phyloP scores from a whole-genome alignment of 108 stramenopile genomes.

The Asterionellopsis glacialis region DNA sequence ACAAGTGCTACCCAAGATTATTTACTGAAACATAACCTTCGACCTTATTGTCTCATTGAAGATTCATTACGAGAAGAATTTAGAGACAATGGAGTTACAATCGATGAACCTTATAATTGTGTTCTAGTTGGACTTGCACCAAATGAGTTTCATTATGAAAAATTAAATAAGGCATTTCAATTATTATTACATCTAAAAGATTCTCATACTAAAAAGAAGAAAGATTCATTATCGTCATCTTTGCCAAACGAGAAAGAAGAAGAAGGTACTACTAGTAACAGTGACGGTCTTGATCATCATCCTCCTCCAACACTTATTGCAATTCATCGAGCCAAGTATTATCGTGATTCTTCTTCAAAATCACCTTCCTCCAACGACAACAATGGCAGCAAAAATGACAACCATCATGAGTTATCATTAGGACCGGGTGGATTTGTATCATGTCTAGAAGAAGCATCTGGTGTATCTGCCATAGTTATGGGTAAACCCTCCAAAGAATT shows the following conservation, averaged over 20 bases:
- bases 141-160: constrained; percentile 46
- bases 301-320: constrained; percentile 32
- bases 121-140: constrained; percentile 75
- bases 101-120: constrained; percentile 36
- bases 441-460: constrained; percentile 37
- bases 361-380: too few relatives aligned
- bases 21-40: constrained; percentile 26
- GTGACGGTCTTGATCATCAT: too few relatives aligned
- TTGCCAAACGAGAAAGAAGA: too few relatives aligned
- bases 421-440: constrained; percentile 70
- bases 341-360: constrained; percentile 30
- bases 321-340: constrained; percentile 50
- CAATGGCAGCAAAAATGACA: too few relatives aligned
- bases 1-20: constrained; percentile 39
- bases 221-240: too few relatives aligned
- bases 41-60: constrained; percentile 55
- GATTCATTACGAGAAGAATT: constrained; percentile 43
- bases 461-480: constrained; percentile 35
- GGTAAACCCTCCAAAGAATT: constrained; percentile 63
- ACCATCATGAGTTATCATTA: constrained; percentile 33
- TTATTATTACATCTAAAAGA: constrained; percentile 30
- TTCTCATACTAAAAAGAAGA: too few relatives aligned
- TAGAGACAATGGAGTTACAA: constrained; percentile 12
- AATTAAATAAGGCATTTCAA: constrained; percentile 62
- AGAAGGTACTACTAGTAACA: too few relatives aligned